These are phyloP conservation scores for Zymoseptoria ardabiliae DNA, from an alignment of 2,329 filamentous ascomycete species.

Conservation along the genomic window DNA sequence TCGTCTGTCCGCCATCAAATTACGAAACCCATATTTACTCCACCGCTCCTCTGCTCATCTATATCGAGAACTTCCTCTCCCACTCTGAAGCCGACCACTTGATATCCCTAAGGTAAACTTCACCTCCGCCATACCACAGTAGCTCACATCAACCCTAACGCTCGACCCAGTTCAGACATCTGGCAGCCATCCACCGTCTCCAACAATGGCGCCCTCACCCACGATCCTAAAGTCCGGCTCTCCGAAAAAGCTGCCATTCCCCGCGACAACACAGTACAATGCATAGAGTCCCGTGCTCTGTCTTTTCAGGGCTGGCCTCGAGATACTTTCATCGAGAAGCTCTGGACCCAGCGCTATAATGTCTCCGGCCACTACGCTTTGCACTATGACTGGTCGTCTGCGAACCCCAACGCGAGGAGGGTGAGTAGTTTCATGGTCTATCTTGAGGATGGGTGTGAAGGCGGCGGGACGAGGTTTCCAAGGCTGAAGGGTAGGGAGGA, in stretches of 20 bases:
- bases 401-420: slow-evolving; percentile 29
- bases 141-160: slow-evolving; percentile 4
- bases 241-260: slow-evolving; percentile 47
- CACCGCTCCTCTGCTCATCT: slow-evolving; percentile 49
- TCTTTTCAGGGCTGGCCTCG: slow-evolving; percentile 54
- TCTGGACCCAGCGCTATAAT: slow-evolving; percentile 56
- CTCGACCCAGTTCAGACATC: slow-evolving; percentile 32
- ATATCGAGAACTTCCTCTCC: slow-evolving; percentile 36
- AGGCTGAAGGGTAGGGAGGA: slow-evolving; percentile 39
- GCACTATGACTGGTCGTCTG: slow-evolving; percentile 52
- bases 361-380: slow-evolving; percentile 50
- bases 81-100: slow-evolving; percentile 14
- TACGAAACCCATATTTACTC: slow-evolving; percentile 45
- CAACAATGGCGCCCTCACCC: slow-evolving; percentile 40
- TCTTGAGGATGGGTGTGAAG: slow-evolving; percentile 44
- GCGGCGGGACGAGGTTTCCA: slow-evolving; percentile 57
- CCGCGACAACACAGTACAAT: slow-evolving; percentile 46
- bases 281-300: slow-evolving; percentile 52
- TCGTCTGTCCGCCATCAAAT: slow-evolving; percentile 33
- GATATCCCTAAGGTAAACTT: slow-evolving; percentile 44
- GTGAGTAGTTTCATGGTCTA: slow-evolving; percentile 58
- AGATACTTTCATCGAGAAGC: slow-evolving; percentile 51
- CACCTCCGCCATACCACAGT: background rate
- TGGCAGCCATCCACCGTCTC: slow-evolving; percentile 51
- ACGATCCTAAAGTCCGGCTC: slow-evolving; percentile 43